Evolutionary conservation across 441 rosid genomes (phyloP), one percentile per base, ranked within the genome.

Genomic region (Euphorbia celastroides): DNA sequence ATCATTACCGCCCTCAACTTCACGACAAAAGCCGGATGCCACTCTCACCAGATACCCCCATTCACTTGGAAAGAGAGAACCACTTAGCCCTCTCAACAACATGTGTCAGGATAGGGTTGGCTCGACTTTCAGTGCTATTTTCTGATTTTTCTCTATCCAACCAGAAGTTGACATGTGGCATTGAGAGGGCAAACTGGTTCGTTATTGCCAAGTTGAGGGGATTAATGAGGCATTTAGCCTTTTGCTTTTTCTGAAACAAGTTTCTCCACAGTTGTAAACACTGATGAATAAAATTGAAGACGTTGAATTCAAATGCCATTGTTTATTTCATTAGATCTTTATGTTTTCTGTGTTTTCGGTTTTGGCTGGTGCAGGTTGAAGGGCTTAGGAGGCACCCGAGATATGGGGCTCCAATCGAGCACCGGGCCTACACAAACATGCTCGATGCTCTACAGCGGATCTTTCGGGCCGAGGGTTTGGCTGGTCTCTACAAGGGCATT

Each of bases 401-500:
- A 67, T 94, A 94, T 64, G 98, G 99, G 42, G 98, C 97, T 44
- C 81, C 89, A 55, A 78, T 94, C 0, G 96, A 94, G 75, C 82
- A 72, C 57, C 83, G 36, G 46, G 86, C 92, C 16, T 92, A 94
- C 78, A 82, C 65, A 75, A 94, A 87, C 65, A 88, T 94, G 97
- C 75, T 80, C 31, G 96, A 94, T 60, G 99, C 90, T 28, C 75
- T 88, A 0, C 64, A 67, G 7, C 87, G 80, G 71, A 94, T 94
- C 66, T 25, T 83, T 59, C 70, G 55, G 51, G 36, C 62, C 0
- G 99, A 94, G 77, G 99, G 99, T 58, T 88, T 85, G 91, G 85
- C 87, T 3, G 99, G 98, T 67, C 87, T 94, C 62, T 94, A 94
- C 71, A 94, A 94, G 76, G 99, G 99, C 67, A 86, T 94, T 44